Evolutionary conservation across 768 basidiomycete genomes (phyloP), one percentile per base, ranked within the genome.

Genomic region (Termitomyces sp.): DNA sequence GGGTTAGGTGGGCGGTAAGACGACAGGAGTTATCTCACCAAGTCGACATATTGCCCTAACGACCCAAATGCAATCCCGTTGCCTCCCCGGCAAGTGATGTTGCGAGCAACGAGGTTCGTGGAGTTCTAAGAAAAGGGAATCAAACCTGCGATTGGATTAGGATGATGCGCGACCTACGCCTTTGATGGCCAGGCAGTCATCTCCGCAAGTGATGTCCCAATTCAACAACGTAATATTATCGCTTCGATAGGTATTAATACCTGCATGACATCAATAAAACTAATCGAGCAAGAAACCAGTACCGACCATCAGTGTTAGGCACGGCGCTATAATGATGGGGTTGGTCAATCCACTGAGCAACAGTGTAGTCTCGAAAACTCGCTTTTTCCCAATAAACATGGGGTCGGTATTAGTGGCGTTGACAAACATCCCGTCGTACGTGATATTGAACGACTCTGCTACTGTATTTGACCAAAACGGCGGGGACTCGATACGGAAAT

Each of bases 131-230:
- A 50, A 29, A 10, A 41, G 20, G 12, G 2, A 12, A 41, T 51
- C 29, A 50, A 11, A 11, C 2, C 38, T 38, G 7, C 18, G 3
- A 35, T 51, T 7, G 15, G 4, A 35, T 25, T 45, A 31, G 32
- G 22, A 49, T 10, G 16, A 25, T 16, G 32, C n/a, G 10, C 16
- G 38, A 43, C 35, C 25, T 60, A 83, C 81, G 7, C 82, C 82
- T 69, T 85, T 83, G 69, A 84, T 80, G 7, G 81, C 82, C n/a
- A 84, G 66, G 54, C 83, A 85, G 59, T 84, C 83, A 60, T 84
- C 84, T 16, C 83, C 82, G 51, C 76, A 80, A n/a, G 82, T 84
- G 16, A 84, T 71, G 66, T 84, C 82, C 78, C 77, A 84, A 61
- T 84, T 81, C 35, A 76, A 56, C 54, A 85, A 60, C 3, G 74